Conservation (phyloP, 129 eudicot genomes). For the Gnaphalium uliginosum region DNA sequence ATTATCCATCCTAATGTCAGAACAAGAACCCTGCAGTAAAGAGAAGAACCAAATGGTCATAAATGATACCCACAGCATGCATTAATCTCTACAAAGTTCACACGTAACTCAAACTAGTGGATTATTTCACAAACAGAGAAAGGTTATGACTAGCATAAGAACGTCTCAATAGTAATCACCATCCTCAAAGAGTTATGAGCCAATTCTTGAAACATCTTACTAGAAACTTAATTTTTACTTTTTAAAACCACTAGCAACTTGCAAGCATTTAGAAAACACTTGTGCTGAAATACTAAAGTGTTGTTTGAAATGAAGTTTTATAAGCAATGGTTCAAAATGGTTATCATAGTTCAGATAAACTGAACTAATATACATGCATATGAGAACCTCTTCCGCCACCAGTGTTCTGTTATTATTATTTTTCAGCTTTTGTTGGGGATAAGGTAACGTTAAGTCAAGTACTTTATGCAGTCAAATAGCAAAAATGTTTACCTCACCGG, state of each 20-base stretch:
- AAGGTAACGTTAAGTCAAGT: background rate
- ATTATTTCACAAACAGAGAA: background rate
- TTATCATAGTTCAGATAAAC: slow-evolving; percentile 4
- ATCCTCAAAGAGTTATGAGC: background rate
- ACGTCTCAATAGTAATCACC: background rate
- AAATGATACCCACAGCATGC: slow-evolving; percentile 10
- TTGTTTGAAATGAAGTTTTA: slow-evolving; percentile 10
- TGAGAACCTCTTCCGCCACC: background rate
- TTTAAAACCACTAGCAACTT: background rate
- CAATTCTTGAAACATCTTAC: background rate
- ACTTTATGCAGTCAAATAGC: slow-evolving; percentile 3
- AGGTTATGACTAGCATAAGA: background rate
- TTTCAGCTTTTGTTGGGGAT: background rate
- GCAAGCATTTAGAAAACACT: background rate
- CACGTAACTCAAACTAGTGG: background rate
- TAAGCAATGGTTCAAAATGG: background rate
- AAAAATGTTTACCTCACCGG: slow-evolving; percentile 63
- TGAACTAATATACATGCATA: background rate
- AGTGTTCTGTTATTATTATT: slow-evolving; percentile 2
- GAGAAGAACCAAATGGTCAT: slow-evolving; percentile 18
- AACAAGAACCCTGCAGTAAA: slow-evolving; percentile 70
- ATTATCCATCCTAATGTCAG: slow-evolving; percentile 93
- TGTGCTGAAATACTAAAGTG: background rate
- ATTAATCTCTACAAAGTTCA: background rate
- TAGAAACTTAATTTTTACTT: background rate